Conservation (phyloP, 164 flowering plant species). For the Magnolia kwangsiensis region DNA sequence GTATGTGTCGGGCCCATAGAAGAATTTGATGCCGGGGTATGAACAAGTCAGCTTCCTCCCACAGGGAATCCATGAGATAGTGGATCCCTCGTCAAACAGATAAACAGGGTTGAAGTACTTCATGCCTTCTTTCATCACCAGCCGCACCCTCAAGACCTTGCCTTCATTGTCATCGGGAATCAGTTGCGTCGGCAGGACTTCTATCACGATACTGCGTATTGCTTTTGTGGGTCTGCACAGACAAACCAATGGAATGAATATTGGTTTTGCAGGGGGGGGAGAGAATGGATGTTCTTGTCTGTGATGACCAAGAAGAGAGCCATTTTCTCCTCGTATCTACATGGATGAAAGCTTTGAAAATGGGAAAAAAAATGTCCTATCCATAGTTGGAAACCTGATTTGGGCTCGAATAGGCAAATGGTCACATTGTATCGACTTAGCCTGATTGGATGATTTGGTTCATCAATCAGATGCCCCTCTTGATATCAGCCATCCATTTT, state of each 20-base stretch:
- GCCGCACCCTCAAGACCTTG: slow-evolving; percentile 75
- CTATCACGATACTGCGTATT: slow-evolving; percentile 92
- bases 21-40: slow-evolving; percentile 93
- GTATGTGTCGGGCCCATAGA: slow-evolving; percentile 79
- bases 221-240: slow-evolving; percentile 85
- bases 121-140: slow-evolving; percentile 91
- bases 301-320: too few relatives aligned
- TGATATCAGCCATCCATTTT: too few relatives aligned
- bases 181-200: slow-evolving; percentile 88
- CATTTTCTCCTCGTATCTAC: too few relatives aligned
- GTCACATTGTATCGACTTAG: too few relatives aligned
- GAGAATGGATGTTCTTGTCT: too few relatives aligned
- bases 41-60: slow-evolving; percentile 95
- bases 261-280: too few relatives aligned
- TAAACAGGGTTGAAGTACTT: slow-evolving; percentile 81
- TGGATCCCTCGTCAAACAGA: slow-evolving; percentile 93
- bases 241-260: slow-evolving; percentile 4
- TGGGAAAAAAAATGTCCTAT: too few relatives aligned
- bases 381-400: too few relatives aligned
- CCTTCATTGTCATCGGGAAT: slow-evolving; percentile 90
- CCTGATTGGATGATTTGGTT: too few relatives aligned
- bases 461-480: too few relatives aligned
- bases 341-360: too few relatives aligned
- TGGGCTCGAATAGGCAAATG: too few relatives aligned
- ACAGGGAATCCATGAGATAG: slow-evolving; percentile 92